Percentiles rank a stretch among this genome's conserved stretches.
These are phyloP conservation scores for Cucurbita ficifolia DNA, from an alignment of 306 rosid species.

Conservation along the genomic window DNA sequence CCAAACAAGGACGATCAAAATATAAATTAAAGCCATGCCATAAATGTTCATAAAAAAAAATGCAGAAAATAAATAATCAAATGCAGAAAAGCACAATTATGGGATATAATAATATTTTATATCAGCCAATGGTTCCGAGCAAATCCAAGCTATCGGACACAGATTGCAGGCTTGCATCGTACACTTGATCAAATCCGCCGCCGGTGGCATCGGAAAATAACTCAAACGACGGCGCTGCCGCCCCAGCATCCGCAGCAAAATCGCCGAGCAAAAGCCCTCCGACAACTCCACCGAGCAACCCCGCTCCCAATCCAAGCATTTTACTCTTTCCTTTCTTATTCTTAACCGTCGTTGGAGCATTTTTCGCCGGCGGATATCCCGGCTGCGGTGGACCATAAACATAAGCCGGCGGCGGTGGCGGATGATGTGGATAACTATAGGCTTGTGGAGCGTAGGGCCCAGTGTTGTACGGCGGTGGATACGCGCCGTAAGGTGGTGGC, in stretches of 20 bases:
- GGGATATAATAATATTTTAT: too few relatives aligned
- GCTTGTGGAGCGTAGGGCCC: neutral
- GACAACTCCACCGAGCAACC: constrained; percentile 55
- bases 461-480: neutral
- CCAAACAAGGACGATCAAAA: too few relatives aligned
- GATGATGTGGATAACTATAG: neutral
- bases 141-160: constrained; percentile 32
- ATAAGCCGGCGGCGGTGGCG: neutral
- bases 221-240: neutral
- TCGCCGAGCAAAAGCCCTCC: constrained; percentile 77
- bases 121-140: neutral
- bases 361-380: constrained; percentile 16
- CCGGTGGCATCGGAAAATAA: neutral
- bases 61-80: too few relatives aligned
- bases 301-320: constrained; percentile 57
- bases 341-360: constrained; percentile 17
- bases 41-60: too few relatives aligned
- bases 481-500: neutral
- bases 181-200: neutral
- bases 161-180: constrained; percentile 32
- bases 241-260: constrained; percentile 34
- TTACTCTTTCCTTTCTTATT: constrained; percentile 24
- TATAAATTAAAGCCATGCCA: too few relatives aligned
- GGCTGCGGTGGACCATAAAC: constrained; percentile 10
- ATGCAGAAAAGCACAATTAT: too few relatives aligned